Conservation (phyloP, 108 stramenopile genomes). For the Cyclotella atomus region DNA sequence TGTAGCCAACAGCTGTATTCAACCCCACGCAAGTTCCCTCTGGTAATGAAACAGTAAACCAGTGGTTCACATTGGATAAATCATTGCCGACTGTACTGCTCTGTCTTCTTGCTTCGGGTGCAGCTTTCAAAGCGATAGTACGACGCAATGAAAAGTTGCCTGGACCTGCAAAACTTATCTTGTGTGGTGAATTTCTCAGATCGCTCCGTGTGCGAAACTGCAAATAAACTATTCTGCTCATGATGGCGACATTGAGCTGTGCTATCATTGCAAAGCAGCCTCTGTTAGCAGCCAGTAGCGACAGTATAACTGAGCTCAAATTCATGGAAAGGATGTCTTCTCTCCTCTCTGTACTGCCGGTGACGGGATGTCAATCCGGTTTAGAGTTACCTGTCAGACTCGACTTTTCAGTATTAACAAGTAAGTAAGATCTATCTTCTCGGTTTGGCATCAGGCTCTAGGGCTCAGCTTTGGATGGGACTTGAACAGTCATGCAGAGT, state of each 20-base stretch:
- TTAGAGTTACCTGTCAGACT: too few species aligned
- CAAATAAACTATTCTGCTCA: too few species aligned
- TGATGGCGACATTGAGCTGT: background rate
- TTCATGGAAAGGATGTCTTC: too few species aligned
- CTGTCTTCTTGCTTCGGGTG: background rate
- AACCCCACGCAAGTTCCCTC: slow-evolving; percentile 50
- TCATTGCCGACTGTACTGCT: background rate
- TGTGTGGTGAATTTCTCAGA: too few species aligned
- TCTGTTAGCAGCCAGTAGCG: background rate
- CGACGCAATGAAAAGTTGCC: background rate
- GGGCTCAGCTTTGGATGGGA: background rate
- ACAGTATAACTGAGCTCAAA: background rate
- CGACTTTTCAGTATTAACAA: too few species aligned
- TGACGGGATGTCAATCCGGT: too few species aligned
- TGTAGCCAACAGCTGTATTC: background rate
- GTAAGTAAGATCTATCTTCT: too few species aligned
- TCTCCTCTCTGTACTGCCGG: too few species aligned
- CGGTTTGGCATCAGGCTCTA: too few species aligned
- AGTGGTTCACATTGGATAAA: slow-evolving; percentile 22
- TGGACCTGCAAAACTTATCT: background rate
- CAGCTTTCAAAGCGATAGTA: background rate
- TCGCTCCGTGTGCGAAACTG: too few species aligned
- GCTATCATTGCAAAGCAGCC: background rate
- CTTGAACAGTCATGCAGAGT: background rate
- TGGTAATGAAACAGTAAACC: slow-evolving; percentile 44